Evolutionary conservation across 2,329 filamentous ascomycete genomes (phyloP).

Genomic region (Clarireedia paspali): DNA sequence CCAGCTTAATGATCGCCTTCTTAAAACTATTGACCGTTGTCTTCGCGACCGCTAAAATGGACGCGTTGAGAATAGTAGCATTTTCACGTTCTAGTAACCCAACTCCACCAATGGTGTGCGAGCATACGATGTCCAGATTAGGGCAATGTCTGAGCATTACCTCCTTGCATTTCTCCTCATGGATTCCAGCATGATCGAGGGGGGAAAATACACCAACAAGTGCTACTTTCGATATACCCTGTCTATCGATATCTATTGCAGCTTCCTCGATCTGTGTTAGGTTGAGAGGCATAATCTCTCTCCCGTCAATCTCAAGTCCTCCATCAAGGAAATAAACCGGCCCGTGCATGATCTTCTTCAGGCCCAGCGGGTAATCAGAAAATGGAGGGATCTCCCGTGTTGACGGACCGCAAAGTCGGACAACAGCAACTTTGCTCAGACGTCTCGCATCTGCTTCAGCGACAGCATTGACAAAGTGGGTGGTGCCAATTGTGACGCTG

Average conservation of each 20-base stretch:
- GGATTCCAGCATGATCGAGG: constrained; percentile 40
- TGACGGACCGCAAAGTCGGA: constrained; percentile 47
- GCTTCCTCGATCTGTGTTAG: constrained; percentile 8
- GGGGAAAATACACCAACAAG: constrained; percentile 45
- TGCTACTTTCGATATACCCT: constrained; percentile 39
- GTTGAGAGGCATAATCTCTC: constrained; percentile 13
- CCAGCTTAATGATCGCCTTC: constrained; percentile 39
- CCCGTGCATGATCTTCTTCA: constrained; percentile 40
- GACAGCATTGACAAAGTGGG: constrained; percentile 53
- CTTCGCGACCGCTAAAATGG: constrained; percentile 48
- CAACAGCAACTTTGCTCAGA: constrained; percentile 43
- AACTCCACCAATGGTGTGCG: constrained; percentile 42
- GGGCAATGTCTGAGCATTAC: constrained; percentile 10
- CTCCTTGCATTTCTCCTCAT: constrained; percentile 35
- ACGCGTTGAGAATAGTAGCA: constrained; percentile 53
- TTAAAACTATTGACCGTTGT: constrained; percentile 47
- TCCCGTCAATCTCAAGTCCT: constrained; percentile 35
- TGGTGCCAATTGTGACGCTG: constrained; percentile 27
- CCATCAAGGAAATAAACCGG: constrained; percentile 40
- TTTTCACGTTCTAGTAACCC: constrained; percentile 51
- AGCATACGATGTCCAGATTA: constrained; percentile 35
- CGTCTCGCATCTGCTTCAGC: constrained; percentile 43
- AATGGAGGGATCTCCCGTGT: constrained; percentile 32
- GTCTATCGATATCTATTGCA: constrained; percentile 13
- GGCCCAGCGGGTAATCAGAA: constrained; percentile 44